Conservation (phyloP, 2,329 filamentous ascomycete genomes). For the Cladosporium sp. region DNA sequence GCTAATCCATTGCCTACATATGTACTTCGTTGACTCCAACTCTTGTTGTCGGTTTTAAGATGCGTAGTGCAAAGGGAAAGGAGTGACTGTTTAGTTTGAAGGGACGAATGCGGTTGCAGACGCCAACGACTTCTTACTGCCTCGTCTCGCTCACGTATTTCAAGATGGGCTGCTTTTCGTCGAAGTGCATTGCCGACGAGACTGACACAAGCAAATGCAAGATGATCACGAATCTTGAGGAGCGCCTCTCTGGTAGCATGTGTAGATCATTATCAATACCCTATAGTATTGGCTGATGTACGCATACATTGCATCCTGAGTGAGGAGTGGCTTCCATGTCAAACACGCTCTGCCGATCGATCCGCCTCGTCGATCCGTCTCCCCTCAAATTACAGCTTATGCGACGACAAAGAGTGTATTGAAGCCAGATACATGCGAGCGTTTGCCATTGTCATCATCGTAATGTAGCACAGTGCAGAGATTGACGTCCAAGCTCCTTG, state of each 20-base stretch:
- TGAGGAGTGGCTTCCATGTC: background rate
- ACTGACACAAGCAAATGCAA: too few species aligned
- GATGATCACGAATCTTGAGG: background rate
- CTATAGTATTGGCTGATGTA: background rate
- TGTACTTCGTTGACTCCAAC: too few species aligned
- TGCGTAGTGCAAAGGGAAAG: too few species aligned
- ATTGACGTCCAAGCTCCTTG: background rate
- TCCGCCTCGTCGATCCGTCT: background rate
- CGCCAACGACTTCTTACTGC: too few species aligned
- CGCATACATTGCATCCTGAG: background rate
- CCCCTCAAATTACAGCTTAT: background rate
- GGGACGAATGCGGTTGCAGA: too few species aligned
- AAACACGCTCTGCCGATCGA: background rate
- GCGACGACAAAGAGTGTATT: background rate
- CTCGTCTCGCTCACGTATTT: too few species aligned
- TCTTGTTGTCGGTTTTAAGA: too few species aligned
- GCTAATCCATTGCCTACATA: too few species aligned
- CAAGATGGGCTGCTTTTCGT: too few species aligned
- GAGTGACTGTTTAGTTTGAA: too few species aligned
- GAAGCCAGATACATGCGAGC: background rate
- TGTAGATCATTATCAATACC: background rate
- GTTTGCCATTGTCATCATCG: background rate
- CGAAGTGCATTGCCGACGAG: background rate
- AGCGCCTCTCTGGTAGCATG: background rate
- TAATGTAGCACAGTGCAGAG: background rate